Conservation (phyloP, 1,284 basidiomycete species). For the Bondarzewia mesenterica region DNA sequence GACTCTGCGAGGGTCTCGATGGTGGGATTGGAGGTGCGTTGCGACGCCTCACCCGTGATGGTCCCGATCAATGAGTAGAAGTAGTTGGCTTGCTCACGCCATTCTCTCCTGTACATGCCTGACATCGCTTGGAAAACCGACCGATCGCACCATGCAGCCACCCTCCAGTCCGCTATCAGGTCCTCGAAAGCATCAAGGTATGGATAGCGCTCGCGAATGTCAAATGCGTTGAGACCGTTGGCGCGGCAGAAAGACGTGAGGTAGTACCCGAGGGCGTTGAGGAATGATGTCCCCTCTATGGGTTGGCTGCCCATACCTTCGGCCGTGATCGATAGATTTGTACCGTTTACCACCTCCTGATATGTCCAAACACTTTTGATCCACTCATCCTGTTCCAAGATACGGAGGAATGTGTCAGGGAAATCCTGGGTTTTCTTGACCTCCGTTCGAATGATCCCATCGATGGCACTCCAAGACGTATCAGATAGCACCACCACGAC, state of each 20-base stretch:
- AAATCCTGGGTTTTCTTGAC: neutral
- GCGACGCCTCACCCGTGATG: conserved; percentile 10
- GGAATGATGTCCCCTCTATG: conserved; percentile 1
- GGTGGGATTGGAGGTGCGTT: conserved; percentile 10
- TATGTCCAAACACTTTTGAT: conserved; percentile 18
- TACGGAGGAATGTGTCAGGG: conserved; percentile 8
- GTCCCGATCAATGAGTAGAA: conserved; percentile 18
- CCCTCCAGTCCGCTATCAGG: conserved; percentile 12
- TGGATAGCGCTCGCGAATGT: conserved; percentile 1
- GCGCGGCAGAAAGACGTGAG: conserved; percentile 1
- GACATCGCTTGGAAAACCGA: conserved; percentile 14
- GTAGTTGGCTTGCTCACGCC: conserved; percentile 11
- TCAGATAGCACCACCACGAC: conserved; percentile 14
- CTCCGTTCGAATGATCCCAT: conserved; percentile 8
- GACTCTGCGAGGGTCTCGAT: conserved; percentile 14
- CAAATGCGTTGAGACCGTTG: neutral
- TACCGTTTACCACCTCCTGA: conserved; percentile 16
- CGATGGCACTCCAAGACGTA: conserved; percentile 10
- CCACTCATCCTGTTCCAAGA: conserved; percentile 16
- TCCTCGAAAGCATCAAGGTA: conserved; percentile 15
- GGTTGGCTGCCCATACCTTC: neutral
- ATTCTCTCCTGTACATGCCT: conserved; percentile 9
- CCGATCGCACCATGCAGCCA: conserved; percentile 9
- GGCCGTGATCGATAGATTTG: conserved; percentile 9
- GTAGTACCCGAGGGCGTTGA: conserved; percentile 11